Base-by-base conservation (phyloP, 176 grass and related monocot genomes). In the Carex cristatella region DNA sequence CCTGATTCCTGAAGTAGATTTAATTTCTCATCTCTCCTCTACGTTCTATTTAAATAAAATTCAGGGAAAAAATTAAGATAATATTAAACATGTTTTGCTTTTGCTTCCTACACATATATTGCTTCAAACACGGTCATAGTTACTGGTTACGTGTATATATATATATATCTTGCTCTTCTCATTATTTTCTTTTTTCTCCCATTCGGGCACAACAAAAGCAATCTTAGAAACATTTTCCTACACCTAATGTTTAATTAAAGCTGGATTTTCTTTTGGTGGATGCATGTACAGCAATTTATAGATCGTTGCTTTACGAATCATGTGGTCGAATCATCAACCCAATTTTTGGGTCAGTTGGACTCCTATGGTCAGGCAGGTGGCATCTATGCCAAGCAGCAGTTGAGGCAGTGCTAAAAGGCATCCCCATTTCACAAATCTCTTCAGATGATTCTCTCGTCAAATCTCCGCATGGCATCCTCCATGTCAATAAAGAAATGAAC, bases 331-430 rank as follows among this genome's bases (percentile, higher is more conserved):
- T 83, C 8, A 83, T 83, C 61, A 83, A 83, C 42, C 81, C 81
- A 4, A 51, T 51, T 35, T 83, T 69, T 1, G 81, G 81, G 1
- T 68, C 81, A 5, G 81, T 83, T 2, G 81, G 81, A 3, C 81
- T 83, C 38, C 62, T 65, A 33, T 83, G 81, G 81, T 69, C 81
- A 30, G 59, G 59, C 37, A 83, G 42, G 63, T 83, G 81, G 81
- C 60, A 83, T 65, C 30, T 83, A 83, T 83, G 81, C 63, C 81
- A 83, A 83, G 81, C 62, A 12, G 81, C 81, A 65, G 81, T 83
- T 30, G 81, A 83, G 40, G 81, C 61, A 51, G 81, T 83, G 18
- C 81, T 83, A 3, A 83, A 83, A 11, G 81, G 81, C 44, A 63
- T 83, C 3, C 61, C 81, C 10, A 30, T 83, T 31, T 55, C 81